Conservation (phyloP, 2,329 filamentous ascomycete species). For the Chrysoporthe austroafricana region DNA sequence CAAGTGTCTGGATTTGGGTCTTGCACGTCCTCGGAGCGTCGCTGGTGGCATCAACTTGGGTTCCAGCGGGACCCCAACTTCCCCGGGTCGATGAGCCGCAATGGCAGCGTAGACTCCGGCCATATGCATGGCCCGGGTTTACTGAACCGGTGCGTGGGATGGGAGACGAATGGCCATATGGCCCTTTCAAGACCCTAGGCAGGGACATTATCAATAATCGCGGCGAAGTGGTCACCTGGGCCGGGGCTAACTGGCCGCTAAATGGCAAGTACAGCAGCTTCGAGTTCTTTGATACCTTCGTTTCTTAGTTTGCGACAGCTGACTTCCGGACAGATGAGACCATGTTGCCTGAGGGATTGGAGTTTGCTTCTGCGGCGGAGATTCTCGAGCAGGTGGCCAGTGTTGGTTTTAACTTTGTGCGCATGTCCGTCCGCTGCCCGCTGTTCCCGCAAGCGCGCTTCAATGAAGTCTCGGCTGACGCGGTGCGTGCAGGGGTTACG, state of each 20-base stretch:
- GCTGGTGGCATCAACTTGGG: background rate
- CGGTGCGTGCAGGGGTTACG: slow-evolving; percentile 45
- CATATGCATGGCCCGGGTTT: background rate
- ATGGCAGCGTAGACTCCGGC: background rate
- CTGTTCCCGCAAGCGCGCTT: too few species aligned
- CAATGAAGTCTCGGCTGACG: background rate
- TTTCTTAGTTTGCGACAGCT: background rate
- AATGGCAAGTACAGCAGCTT: slow-evolving; percentile 28
- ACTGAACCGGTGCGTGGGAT: background rate
- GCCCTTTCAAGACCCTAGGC: slow-evolving; percentile 42
- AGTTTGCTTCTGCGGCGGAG: slow-evolving; percentile 52
- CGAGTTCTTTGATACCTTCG: background rate
- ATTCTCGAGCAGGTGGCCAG: slow-evolving; percentile 53
- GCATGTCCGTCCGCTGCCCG: slow-evolving; percentile 40
- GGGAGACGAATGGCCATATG: slow-evolving; percentile 40
- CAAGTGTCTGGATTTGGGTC: background rate
- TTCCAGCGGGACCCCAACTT: background rate
- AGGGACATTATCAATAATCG: slow-evolving; percentile 43
- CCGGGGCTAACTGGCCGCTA: slow-evolving; percentile 43
- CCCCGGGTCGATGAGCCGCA: background rate
- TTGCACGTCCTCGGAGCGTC: background rate
- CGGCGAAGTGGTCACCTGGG: slow-evolving; percentile 42
- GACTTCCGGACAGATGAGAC: slow-evolving; percentile 44
- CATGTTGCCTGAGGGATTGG: slow-evolving; percentile 60
- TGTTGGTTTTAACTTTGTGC: slow-evolving; percentile 58